Evolutionary conservation across 495 filamentous ascomycete genomes (phyloP).

Genomic region (Penicillium tannophilum): DNA sequence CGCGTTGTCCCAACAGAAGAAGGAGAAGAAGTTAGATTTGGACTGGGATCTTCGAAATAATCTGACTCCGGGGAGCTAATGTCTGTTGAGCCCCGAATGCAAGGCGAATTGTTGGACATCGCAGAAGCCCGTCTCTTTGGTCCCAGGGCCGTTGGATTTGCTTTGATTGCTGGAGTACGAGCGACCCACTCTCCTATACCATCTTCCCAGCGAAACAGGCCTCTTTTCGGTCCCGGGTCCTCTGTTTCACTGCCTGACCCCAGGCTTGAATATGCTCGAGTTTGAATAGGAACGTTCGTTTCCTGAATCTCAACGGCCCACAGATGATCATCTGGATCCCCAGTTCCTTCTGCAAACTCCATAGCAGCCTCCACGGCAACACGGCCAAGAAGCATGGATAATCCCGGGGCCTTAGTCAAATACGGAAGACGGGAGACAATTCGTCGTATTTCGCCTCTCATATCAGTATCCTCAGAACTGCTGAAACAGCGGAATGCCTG

Average conservation of each 20-base stretch:
- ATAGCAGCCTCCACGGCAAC: conserved; percentile 53
- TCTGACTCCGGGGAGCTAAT: conserved; percentile 27
- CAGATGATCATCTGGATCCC: conserved; percentile 49
- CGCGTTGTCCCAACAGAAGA: conserved; percentile 31
- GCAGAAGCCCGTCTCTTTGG: conserved; percentile 12
- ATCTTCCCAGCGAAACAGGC: conserved; percentile 57
- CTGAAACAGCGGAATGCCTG: conserved; percentile 43
- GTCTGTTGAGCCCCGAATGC: conserved; percentile 28
- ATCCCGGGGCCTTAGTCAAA: conserved; percentile 22
- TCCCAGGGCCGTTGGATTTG: conserved; percentile 12
- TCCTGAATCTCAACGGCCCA: conserved; percentile 53
- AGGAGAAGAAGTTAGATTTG: conserved; percentile 38
- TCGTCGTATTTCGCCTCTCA: conserved; percentile 29
- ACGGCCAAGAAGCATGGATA: conserved; percentile 36
- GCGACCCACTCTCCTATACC: conserved; percentile 58
- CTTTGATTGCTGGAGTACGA: conserved; percentile 42
- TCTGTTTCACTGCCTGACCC: conserved; percentile 22
- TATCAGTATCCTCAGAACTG: conserved; percentile 17
- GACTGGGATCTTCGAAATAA: conserved; percentile 20
- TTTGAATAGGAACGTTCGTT: conserved; percentile 29
- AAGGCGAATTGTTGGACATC: not conserved
- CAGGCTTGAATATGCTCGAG: conserved; percentile 5
- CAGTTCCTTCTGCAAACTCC: conserved; percentile 46
- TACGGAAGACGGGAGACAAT: conserved; percentile 35
- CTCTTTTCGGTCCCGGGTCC: conserved; percentile 15